These are phyloP conservation scores for Gossypium trilobum DNA, from an alignment of 441 rosid genomes.

Conservation along the genomic window DNA sequence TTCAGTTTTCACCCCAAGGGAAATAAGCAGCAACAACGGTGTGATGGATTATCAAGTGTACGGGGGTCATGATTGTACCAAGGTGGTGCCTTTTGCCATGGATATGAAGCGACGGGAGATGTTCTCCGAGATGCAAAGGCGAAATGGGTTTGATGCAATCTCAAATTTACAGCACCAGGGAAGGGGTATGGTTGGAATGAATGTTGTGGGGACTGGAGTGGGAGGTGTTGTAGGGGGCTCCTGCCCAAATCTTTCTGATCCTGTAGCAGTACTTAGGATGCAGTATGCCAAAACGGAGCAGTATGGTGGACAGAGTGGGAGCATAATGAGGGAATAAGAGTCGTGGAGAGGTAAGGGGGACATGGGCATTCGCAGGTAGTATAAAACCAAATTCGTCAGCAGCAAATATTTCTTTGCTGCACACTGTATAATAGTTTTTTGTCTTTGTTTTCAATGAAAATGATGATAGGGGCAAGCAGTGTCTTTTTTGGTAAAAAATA, in stretches of 20 bases:
- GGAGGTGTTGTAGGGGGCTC: slow-evolving; percentile 33
- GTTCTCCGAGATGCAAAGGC: slow-evolving; percentile 34
- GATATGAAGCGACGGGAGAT: slow-evolving; percentile 45
- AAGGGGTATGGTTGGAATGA: slow-evolving; percentile 38
- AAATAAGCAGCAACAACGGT: slow-evolving; percentile 30
- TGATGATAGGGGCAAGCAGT: slow-evolving; percentile 31
- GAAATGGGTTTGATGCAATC: slow-evolving; percentile 40
- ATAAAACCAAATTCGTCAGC: slow-evolving; percentile 14
- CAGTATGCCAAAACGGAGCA: slow-evolving; percentile 46
- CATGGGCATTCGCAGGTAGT: slow-evolving; percentile 52
- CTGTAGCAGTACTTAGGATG: slow-evolving; percentile 50
- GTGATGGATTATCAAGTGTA: slow-evolving; percentile 42
- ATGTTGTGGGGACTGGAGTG: slow-evolving; percentile 39
- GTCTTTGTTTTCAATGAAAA: slow-evolving; percentile 12
- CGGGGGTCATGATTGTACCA: slow-evolving; percentile 27
- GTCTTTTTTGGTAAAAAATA: slow-evolving; percentile 28
- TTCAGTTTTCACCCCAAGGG: background rate
- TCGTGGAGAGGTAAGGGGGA: slow-evolving; percentile 52
- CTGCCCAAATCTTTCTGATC: slow-evolving; percentile 42
- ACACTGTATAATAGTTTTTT: slow-evolving; percentile 50
- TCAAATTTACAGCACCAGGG: slow-evolving; percentile 44
- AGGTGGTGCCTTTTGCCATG: slow-evolving; percentile 31
- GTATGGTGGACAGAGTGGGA: slow-evolving; percentile 37
- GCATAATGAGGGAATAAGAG: slow-evolving; percentile 40
- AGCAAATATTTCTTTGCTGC: slow-evolving; percentile 22